Evolutionary conservation across 129 eudicot species (phyloP), one percentile per base, ranked within the genome.

Genomic region (Arctium minus): DNA sequence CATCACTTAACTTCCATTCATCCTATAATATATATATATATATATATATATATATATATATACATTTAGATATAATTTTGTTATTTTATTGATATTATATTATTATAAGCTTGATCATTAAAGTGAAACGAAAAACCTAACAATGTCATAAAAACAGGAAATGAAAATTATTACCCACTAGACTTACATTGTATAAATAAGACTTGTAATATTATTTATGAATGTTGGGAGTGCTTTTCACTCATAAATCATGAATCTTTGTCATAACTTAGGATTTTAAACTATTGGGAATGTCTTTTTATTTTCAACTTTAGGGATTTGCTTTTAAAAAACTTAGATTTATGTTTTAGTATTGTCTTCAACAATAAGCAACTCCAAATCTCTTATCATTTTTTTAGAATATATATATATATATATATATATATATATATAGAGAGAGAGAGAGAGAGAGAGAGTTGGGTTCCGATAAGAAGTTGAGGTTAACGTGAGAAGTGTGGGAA

Each of bases 161-260:
- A 46, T 11, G 10, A 11, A 46, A 46, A 46, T 1, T 4, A 3
- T 46, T 2, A 46, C 11, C 12, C 50, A 42, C 50, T 42, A 11
- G 50, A 8, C 27, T 60, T 60, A 29, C 8, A 60, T 53, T 0
- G 65, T 60, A 7, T 60, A 17, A 62, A 37, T 18, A n/a, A 48
- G 0, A 22, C 12, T 65, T 46, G 69, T 78, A 37, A 37, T 9
- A 13, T 60, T 48, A 71, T 74, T 60, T 48, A 71, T 74, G 78
- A 79, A 73, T 78, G 36, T 72, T 70, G 65, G 72, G 88, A 89
- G 91, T 80, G 79, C 48, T 80, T 84, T 88, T 86, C 76, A 86
- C 92, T 86, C 91, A 76, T 65, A 79, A 82, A 79, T 79, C 81
- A 85, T 84, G 90, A 86, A 89, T 88, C 83, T 86, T 93, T 93